These are phyloP conservation scores for Globisporangium ultimum DNA, from an alignment of 352 stramenopile species.

Conservation along the genomic window DNA sequence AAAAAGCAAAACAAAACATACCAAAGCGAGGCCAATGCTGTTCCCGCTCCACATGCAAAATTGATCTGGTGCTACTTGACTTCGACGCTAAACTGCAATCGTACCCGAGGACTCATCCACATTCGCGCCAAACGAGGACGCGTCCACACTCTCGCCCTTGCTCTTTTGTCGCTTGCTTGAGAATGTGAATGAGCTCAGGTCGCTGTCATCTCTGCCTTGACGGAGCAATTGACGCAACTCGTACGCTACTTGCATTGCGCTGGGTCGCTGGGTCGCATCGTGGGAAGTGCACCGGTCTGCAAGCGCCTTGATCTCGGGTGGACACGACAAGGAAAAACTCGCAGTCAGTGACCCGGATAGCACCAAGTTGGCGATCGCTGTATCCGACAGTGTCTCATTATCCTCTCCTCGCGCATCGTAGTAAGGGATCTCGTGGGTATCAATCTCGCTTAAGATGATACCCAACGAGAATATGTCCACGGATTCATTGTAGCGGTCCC, in stretches of 20 bases:
- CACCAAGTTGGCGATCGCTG: constrained; percentile 19
- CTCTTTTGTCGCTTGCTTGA: too few relatives aligned
- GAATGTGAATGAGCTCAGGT: too few relatives aligned
- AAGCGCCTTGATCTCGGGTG: constrained; percentile 17
- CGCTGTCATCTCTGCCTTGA: too few relatives aligned
- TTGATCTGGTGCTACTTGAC: too few relatives aligned
- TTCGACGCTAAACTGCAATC: too few relatives aligned
- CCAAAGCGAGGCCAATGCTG: too few relatives aligned
- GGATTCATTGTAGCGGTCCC: constrained; percentile 16
- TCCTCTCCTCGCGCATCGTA: constrained; percentile 6
- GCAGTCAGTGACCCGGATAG: constrained; percentile 13
- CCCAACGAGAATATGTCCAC: constrained; percentile 22
- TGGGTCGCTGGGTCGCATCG: constrained; percentile 18
- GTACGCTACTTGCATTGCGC: constrained; percentile 18
- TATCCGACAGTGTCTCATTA: constrained; percentile 11
- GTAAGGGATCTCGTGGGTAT: constrained; percentile 14
- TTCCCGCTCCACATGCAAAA: too few relatives aligned
- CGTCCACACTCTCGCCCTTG: too few relatives aligned
- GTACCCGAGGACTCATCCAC: too few relatives aligned
- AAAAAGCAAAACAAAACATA: too few relatives aligned
- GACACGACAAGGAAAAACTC: constrained; percentile 23
- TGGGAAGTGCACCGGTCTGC: constrained; percentile 20
- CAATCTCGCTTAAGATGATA: constrained; percentile 20
- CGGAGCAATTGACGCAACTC: constrained; percentile 13
- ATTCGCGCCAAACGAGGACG: too few relatives aligned